Base-by-base conservation (phyloP, 192 early-diverging fungal species). In the Backusella tarrabulga region DNA sequence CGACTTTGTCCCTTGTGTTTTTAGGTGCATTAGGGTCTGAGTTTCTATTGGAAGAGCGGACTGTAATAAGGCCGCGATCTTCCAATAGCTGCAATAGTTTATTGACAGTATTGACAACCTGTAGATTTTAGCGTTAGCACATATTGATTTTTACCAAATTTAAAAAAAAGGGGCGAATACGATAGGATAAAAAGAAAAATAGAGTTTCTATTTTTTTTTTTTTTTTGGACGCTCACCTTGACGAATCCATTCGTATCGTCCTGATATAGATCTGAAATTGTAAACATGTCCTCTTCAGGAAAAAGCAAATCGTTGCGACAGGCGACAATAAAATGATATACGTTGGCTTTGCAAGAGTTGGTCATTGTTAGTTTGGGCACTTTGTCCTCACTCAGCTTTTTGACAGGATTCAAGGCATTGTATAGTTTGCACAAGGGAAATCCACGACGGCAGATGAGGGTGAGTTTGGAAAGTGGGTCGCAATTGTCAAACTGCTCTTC, bases 241-340 rank as follows among this genome's bases (percentile, higher is more conserved):
- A 99, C 94, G 84, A 99, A 96, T 68, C 92, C 94, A 83, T 97
- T 97, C 32, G 96, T 99, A 82, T 99, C 96, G 80, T 99, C 95
- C 78, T 96, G 93, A 79, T 92, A 95, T 52, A 98, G 85, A 60
- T 97, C 95, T 6, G 94, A 90, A 71, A 98, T 93, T 23, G 93
- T 90, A 82, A 97, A 95, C 50, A 94, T 83, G 75, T 93, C 87
- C 67, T 96, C 92, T 38, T 97, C 90, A 67, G 84, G 84, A 23
- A 91, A 86, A 66, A 92, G 79, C 1, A 92, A 87, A 78, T 95
- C 91, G 42, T 91, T 85, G 68, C 92, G 92, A 82, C 96, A 97
- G 29, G 91, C 92, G 70, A 93, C 92, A 38, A 97, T 81, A 86
- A 99, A 99, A 68, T 91, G 87, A 83, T 92, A 96, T 56, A 98